Percentiles rank a stretch among this genome's conserved stretches.
These are phyloP conservation scores for Ascochyta rabiei DNA, from an alignment of 2,329 filamentous ascomycete species.

Conservation along the genomic window DNA sequence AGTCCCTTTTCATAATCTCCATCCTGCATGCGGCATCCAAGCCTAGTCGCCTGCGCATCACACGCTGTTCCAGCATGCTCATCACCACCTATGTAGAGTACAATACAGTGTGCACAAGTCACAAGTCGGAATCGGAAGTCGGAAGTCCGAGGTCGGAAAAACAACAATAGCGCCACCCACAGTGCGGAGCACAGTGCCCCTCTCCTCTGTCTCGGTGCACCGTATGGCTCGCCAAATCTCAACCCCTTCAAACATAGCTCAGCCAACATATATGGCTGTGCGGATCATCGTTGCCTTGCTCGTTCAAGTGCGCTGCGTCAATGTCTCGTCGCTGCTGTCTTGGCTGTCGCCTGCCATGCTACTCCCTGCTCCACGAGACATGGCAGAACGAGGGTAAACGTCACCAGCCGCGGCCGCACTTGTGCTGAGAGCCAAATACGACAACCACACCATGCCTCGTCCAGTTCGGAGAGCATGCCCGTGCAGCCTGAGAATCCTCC, in stretches of 20 bases:
- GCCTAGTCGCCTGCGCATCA: conserved; percentile 8
- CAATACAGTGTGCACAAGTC: conserved; percentile 31
- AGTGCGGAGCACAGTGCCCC: neutral
- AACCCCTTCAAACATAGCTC: neutral
- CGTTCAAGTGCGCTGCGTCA: neutral
- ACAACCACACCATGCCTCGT: neutral
- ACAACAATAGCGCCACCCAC: conserved; percentile 12
- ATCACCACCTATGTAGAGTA: conserved; percentile 26
- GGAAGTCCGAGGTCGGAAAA: no score
- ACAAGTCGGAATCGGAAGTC: no score
- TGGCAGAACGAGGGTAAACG: neutral
- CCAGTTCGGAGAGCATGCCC: no score
- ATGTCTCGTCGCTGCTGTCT: conserved; percentile 1
- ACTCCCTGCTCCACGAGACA: neutral
- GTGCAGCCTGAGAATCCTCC: neutral
- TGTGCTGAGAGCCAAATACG: neutral
- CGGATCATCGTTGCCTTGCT: neutral
- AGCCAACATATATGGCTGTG: neutral
- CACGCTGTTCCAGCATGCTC: conserved; percentile 19
- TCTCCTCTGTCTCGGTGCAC: neutral
- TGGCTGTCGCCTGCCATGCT: neutral
- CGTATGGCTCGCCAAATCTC: neutral
- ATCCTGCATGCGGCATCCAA: conserved; percentile 1
- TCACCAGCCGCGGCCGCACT: neutral
- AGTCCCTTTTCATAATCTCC: conserved; percentile 3